A percentile compares a stretch with the other conserved stretches of the same genome.
Conservation (phyloP, 2,329 filamentous ascomycete genomes). For the Fusarium sterilihyphosum region DNA sequence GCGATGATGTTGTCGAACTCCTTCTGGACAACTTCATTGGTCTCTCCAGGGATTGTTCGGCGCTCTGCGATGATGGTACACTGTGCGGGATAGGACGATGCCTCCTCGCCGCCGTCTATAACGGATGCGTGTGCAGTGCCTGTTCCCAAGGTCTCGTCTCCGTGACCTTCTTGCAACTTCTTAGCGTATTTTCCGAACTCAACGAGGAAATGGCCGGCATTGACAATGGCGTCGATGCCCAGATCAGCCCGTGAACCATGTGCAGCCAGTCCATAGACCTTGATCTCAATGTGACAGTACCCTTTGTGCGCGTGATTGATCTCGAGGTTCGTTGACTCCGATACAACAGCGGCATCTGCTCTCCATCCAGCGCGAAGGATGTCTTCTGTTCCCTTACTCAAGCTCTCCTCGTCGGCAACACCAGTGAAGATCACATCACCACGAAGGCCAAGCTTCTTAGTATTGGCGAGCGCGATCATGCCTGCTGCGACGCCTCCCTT, state of each 20-base stretch:
- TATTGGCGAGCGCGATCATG: slow-evolving; percentile 53
- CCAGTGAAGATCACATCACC: slow-evolving; percentile 64
- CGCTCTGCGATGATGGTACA: slow-evolving; percentile 61
- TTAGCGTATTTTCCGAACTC: slow-evolving; percentile 55
- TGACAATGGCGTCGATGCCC: slow-evolving; percentile 61
- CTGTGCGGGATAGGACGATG: slow-evolving; percentile 60
- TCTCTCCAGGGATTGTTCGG: slow-evolving; percentile 58
- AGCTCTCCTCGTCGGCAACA: slow-evolving; percentile 64
- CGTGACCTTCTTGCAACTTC: slow-evolving; percentile 42
- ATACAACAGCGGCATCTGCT: slow-evolving; percentile 62
- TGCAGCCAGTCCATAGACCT: slow-evolving; percentile 53
- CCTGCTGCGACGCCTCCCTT: slow-evolving; percentile 61
- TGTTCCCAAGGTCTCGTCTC: slow-evolving; percentile 48
- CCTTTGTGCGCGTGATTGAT: slow-evolving; percentile 61
- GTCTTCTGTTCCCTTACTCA: slow-evolving; percentile 61
- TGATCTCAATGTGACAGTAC: slow-evolving; percentile 58
- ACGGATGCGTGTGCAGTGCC: slow-evolving; percentile 58
- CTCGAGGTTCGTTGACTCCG: slow-evolving; percentile 56
- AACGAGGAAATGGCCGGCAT: slow-evolving; percentile 58
- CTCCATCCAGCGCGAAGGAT: slow-evolving; percentile 62
- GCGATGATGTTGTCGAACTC: slow-evolving; percentile 53
- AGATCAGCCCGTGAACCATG: slow-evolving; percentile 56
- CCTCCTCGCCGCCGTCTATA: slow-evolving; percentile 62
- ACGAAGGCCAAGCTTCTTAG: slow-evolving; percentile 50
- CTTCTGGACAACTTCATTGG: slow-evolving; percentile 46